Evolutionary conservation across 2,329 filamentous ascomycete species (phyloP), one percentile per base, ranked within the genome.

Genomic region (Pyrenophora seminiperda): DNA sequence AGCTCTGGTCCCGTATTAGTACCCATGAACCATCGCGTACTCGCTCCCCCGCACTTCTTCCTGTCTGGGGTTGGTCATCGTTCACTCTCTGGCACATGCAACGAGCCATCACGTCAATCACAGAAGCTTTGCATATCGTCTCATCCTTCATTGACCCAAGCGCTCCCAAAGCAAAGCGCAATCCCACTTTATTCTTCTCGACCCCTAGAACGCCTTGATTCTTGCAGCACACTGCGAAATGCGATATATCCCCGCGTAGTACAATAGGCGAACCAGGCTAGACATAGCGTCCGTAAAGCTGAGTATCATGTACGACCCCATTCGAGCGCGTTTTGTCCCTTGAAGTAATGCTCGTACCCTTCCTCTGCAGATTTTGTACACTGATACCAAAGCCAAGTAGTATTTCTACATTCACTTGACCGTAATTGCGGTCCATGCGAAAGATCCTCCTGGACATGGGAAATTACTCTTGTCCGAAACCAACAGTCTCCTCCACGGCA

Each of bases 401-500:
- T 36, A 50, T 50, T 39, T 20, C 43, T 29, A 27, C 33, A 27
- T 20, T 20, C 30, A 24, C 39, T 27, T 20, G 18, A 32, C 42
- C 49, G 20, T 32, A 14, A 34, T 14, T 32, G 33, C 27, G 17
- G 27, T 47, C 30, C 19, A 22, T 32, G 39, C 11, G 38, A 27
- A 42, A n/a, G 22, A 20, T 36, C 18, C 18, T 36, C 13, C 19
- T 19, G 19, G 27, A 47, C 17, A 18, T 14, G 31, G 37, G 13
- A 14, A 17, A 58, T 57, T 72, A 99, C 79, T 99, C 94, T 79
- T 99, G 94, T 60, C 94, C 94, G 73, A 99, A 99, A 56, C 94
- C 94, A 80, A 99, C 92, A 0, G 94, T 99, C 79, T 99, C 94
- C 77, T 99, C 94, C 47, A 99, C 94, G 19, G 94, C 94, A 76